These are phyloP conservation scores for Thalassia testudinum DNA, from an alignment of 116 monocot species.

Conservation along the genomic window DNA sequence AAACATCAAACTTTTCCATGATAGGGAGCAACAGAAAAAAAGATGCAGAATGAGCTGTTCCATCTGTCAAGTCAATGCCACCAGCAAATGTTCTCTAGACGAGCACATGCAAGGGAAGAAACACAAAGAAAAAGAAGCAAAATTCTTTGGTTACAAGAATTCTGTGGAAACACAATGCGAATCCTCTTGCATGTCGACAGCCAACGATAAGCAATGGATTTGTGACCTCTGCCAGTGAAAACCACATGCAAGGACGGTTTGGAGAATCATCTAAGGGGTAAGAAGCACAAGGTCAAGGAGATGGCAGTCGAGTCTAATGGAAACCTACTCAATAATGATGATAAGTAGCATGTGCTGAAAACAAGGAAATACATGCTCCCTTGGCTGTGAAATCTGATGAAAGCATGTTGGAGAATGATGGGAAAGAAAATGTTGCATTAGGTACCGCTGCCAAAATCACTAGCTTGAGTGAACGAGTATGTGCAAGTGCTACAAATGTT, in stretches of 20 bases:
- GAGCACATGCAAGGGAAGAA: constrained; percentile 6
- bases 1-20: too few relatives aligned
- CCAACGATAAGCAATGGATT: not conserved
- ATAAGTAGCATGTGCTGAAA: too few relatives aligned
- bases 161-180: not conserved
- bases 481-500: not conserved
- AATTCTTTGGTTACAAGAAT: not conserved
- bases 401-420: too few relatives aligned
- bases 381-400: too few relatives aligned
- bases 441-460: not conserved
- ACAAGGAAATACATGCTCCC: too few relatives aligned
- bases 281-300: too few relatives aligned
- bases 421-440: not conserved
- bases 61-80: constrained; percentile 3
- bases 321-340: too few relatives aligned
- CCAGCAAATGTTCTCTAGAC: constrained; percentile 2
- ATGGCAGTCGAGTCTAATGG: too few relatives aligned
- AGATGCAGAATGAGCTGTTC: constrained; percentile 2
- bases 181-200: not conserved
- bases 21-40: too few relatives aligned
- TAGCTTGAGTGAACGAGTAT: too few relatives aligned
- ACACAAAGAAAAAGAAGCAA: constrained; percentile 5
- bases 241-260: too few relatives aligned
- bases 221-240: constrained; percentile 1
- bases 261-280: too few relatives aligned